These are phyloP conservation scores for Saturnispora serradocipensis DNA, from an alignment of 805 yeast genomes.

Conservation along the genomic window DNA sequence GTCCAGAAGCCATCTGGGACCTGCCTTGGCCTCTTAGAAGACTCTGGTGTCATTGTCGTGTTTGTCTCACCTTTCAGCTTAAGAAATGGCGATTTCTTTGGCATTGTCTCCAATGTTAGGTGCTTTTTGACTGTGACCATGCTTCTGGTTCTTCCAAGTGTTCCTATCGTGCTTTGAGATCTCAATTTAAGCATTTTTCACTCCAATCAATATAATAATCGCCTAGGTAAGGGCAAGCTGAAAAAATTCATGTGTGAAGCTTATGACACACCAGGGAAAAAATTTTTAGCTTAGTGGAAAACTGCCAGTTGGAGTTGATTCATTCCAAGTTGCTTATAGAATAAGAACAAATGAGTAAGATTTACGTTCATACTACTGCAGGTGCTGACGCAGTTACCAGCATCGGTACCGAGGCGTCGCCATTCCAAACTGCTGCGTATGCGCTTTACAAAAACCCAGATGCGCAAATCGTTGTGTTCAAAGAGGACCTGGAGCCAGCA, in stretches of 20 bases:
- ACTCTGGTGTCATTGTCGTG: slow-evolving; percentile 13
- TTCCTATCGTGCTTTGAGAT: neutral
- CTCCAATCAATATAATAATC: neutral
- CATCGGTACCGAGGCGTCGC: slow-evolving; percentile 58
- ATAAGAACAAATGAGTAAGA: slow-evolving; percentile 15
- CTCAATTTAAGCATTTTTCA: neutral
- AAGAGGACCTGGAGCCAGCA: slow-evolving; percentile 42
- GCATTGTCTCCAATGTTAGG: neutral
- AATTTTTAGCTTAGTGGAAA: neutral
- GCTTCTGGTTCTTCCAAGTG: neutral
- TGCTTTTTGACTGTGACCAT: neutral
- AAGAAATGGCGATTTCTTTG: neutral
- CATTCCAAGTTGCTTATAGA: neutral
- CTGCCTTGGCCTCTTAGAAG: slow-evolving; percentile 29
- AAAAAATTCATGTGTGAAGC: neutral
- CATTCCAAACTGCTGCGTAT: slow-evolving; percentile 76
- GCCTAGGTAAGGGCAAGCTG: neutral
- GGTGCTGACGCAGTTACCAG: slow-evolving; percentile 57
- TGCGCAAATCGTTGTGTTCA: slow-evolving; percentile 50
- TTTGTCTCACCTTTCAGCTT: slow-evolving; percentile 12
- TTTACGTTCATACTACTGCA: slow-evolving; percentile 64
- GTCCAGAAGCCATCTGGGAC: slow-evolving; percentile 59
- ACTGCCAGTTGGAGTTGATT: neutral
- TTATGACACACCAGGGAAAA: neutral
- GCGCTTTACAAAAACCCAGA: slow-evolving; percentile 49